Percentiles rank a stretch among this genome's conserved stretches.
Conservation (phyloP, 2,329 filamentous ascomycete genomes). For the Colletotrichum kahawae region DNA sequence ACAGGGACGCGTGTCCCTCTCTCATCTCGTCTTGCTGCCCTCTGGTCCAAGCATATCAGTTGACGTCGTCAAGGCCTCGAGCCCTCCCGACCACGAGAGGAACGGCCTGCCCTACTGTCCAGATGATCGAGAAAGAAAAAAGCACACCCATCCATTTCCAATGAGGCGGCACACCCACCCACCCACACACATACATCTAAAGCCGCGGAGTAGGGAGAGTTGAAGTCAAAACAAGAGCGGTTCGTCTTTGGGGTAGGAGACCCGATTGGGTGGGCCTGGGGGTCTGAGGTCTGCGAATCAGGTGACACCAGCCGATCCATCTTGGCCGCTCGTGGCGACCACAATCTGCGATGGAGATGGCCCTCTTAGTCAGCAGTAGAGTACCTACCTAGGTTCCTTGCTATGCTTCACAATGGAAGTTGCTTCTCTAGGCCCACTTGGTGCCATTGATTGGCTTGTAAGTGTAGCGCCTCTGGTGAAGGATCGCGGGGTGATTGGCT, state of each 20-base stretch:
- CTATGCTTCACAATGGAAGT: background rate
- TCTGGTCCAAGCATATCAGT: background rate
- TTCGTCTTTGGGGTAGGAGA: background rate
- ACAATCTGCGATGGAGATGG: background rate
- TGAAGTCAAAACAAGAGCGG: slow-evolving; percentile 18
- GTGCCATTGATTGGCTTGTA: background rate
- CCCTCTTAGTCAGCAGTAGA: background rate
- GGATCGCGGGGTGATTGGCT: background rate
- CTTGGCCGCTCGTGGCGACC: background rate
- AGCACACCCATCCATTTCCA: background rate
- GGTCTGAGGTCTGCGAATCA: background rate
- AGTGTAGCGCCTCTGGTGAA: background rate
- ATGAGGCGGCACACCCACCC: background rate
- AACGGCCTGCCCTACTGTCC: background rate
- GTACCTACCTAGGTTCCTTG: too few species aligned
- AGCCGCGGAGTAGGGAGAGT: background rate
- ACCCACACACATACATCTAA: background rate
- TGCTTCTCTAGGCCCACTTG: background rate
- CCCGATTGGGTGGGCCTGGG: background rate
- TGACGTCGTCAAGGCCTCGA: background rate
- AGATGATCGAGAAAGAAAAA: background rate
- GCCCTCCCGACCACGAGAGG: background rate
- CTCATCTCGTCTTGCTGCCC: background rate
- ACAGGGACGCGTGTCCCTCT: background rate
- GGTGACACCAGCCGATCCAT: background rate